Conservation (phyloP, 495 filamentous ascomycete species). For the Rhizodiscina lignyota region DNA sequence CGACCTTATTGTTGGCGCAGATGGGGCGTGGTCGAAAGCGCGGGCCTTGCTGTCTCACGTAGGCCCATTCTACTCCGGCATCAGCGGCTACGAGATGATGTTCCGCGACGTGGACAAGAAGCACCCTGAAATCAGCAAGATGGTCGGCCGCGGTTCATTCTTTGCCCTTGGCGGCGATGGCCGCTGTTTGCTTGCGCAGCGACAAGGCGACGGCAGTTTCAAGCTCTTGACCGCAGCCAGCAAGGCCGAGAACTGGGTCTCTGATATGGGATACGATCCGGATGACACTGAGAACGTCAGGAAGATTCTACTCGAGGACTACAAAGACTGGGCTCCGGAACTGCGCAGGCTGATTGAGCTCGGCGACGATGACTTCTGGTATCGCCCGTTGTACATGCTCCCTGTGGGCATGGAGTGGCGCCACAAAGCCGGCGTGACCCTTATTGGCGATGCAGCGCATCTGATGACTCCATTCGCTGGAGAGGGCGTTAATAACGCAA, state of each 20-base stretch:
- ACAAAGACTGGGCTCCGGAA: slow-evolving; percentile 22
- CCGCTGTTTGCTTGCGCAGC: slow-evolving; percentile 20
- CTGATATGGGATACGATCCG: slow-evolving; percentile 13
- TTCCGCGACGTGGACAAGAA: slow-evolving; percentile 1
- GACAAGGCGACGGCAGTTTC: slow-evolving; percentile 21
- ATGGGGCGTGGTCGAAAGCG: slow-evolving; percentile 11
- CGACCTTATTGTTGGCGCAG: slow-evolving; percentile 12
- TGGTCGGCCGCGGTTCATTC: slow-evolving; percentile 5
- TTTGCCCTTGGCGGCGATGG: slow-evolving; percentile 13
- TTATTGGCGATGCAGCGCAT: slow-evolving; percentile 14
- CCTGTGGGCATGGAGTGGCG: slow-evolving; percentile 8
- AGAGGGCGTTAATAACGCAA: slow-evolving; percentile 12
- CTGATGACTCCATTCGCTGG: slow-evolving; percentile 13
- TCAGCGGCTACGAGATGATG: slow-evolving; percentile 9
- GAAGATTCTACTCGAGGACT: slow-evolving; percentile 16
- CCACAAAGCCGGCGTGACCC: slow-evolving; percentile 7
- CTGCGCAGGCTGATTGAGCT: background rate
- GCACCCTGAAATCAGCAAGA: slow-evolving; percentile 1
- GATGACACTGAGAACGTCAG: slow-evolving; percentile 13
- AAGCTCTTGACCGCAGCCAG: slow-evolving; percentile 22
- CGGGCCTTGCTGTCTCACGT: slow-evolving; percentile 7
- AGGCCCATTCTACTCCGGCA: slow-evolving; percentile 9
- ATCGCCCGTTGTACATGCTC: slow-evolving; percentile 6
- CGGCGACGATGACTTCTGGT: slow-evolving; percentile 9
- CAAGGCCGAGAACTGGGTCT: slow-evolving; percentile 14